A percentile compares a stretch with the other conserved stretches of the same genome.
These are phyloP conservation scores for Sporothrix brasiliensis DNA, from an alignment of 2,329 filamentous ascomycete species.

Conservation along the genomic window DNA sequence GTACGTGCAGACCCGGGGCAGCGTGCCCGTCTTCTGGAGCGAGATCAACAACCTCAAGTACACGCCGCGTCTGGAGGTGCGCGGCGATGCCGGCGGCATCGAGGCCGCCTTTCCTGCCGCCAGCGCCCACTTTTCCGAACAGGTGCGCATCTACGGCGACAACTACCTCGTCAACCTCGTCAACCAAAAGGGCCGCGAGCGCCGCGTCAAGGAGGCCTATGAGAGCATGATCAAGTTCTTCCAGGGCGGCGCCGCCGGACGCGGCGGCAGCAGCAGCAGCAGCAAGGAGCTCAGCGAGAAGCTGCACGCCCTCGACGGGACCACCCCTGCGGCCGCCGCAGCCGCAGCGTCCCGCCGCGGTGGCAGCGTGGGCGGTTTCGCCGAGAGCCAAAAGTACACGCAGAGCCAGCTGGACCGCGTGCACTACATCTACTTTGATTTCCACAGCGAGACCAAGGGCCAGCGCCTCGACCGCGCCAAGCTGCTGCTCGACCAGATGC, in stretches of 20 bases:
- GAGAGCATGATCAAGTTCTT: slow-evolving; percentile 84
- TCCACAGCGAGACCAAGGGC: slow-evolving; percentile 96
- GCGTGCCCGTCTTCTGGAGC: slow-evolving; percentile 93
- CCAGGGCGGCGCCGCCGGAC: slow-evolving; percentile 62
- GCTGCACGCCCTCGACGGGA: background rate
- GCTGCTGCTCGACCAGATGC: slow-evolving; percentile 79
- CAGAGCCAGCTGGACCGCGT: slow-evolving; percentile 67
- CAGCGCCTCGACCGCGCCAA: slow-evolving; percentile 90
- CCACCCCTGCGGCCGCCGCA: background rate
- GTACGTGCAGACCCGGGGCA: slow-evolving; percentile 95
- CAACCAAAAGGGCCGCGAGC: slow-evolving; percentile 92
- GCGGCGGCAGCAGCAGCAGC: slow-evolving; percentile 48
- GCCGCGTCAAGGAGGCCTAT: slow-evolving; percentile 87
- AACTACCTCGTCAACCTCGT: slow-evolving; percentile 97
- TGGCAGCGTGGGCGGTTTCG: slow-evolving; percentile 38
- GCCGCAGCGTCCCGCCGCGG: slow-evolving; percentile 47
- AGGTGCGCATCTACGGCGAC: slow-evolving; percentile 90
- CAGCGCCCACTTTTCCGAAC: slow-evolving; percentile 86
- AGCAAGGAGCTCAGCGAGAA: slow-evolving; percentile 74
- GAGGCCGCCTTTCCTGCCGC: slow-evolving; percentile 80
- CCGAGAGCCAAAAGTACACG: slow-evolving; percentile 17
- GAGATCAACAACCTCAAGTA: slow-evolving; percentile 94
- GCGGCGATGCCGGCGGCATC: slow-evolving; percentile 80
- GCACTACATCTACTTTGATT: slow-evolving; percentile 98
- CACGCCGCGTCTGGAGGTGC: slow-evolving; percentile 84